Evolutionary conservation across 2,329 filamentous ascomycete genomes (phyloP), one percentile per base, ranked within the genome.

Genomic region (Erysiphe pisi): DNA sequence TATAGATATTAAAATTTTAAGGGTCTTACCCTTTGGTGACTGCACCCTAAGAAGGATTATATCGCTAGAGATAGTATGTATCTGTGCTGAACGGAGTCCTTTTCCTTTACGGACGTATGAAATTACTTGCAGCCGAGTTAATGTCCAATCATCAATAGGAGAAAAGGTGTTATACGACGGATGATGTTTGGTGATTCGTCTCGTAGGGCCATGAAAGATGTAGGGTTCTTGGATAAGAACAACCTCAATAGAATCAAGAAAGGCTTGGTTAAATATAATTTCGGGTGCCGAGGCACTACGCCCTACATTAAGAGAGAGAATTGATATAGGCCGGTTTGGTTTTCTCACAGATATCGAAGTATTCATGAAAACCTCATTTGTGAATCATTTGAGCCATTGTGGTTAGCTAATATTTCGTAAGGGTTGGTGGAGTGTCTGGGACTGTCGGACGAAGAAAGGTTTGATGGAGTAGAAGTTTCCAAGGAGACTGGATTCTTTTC

Each of bases 141-240:
- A 43, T 16, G 68, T 71, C 28, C 68, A 43, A 28, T 43, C 6
- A 16, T 71, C 28, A 36, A 22, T 43, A n/a, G 68, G 31, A 43
- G 68, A 71, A n/a, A 71, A 71, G 28, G 40, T 71, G 12, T 45
- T 22, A 45, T 43, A n/a, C 31, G 31, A 71, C 20, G 68, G 68
- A 45, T 43, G 40, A 43, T 45, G 28, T 45, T 40, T 71, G 1
- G 68, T 43, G 16, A n/a, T 71, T 40, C 11, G 40, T 43, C 40
- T 71, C 31, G 68, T 71, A 22, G 31, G 20, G 40, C 22, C 28
- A 22, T 45, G 20, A 16, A 43, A 22, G 40, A 75, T 75, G 14
- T 31, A 75, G 28, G 71, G 43, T 75, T 75, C 71, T 20, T 75
- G 71, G 45, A 75, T 75, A 16, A 52, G 25, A 20, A 75, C 52